These are phyloP conservation scores for Pseudophaeomoniella oleicola DNA, from an alignment of 2,329 filamentous ascomycete species.

Conservation along the genomic window DNA sequence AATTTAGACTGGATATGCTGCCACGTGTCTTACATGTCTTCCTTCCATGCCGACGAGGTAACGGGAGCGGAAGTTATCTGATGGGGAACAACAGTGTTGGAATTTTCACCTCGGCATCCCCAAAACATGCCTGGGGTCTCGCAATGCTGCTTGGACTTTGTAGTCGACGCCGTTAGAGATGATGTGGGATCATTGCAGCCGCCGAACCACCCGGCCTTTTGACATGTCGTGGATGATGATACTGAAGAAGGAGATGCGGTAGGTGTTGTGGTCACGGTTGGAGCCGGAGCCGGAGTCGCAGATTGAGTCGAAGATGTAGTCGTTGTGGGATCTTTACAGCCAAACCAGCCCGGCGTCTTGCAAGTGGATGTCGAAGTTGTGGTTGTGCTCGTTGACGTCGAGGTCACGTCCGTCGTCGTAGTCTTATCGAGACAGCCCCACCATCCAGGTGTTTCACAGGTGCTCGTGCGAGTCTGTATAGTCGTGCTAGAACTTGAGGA, in stretches of 20 bases:
- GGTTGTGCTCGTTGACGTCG: conserved; percentile 16
- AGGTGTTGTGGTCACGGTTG: conserved; percentile 13
- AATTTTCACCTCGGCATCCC: not conserved
- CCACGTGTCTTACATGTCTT: not conserved
- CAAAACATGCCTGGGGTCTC: not conserved
- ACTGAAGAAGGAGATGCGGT: conserved; percentile 11
- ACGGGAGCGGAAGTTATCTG: not conserved
- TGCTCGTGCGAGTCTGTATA: conserved; percentile 60
- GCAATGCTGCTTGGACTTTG: not conserved
- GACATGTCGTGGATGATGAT: conserved; percentile 18
- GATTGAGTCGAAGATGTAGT: conserved; percentile 16
- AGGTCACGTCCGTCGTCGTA: conserved; percentile 23
- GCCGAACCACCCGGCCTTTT: conserved; percentile 22
- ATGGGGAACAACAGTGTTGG: not conserved
- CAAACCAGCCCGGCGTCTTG: conserved; percentile 28
- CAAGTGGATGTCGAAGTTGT: conserved; percentile 23
- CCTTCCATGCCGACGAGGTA: not conserved
- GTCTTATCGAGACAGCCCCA: conserved; percentile 50
- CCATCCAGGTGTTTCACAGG: conserved; percentile 86
- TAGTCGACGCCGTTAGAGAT: conserved; percentile 4
- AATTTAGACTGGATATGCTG: too few relatives aligned
- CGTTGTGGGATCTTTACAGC: conserved; percentile 22
- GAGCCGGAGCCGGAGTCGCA: conserved; percentile 7
- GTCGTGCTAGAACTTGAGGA: conserved; percentile 44
- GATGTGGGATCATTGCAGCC: conserved; percentile 22